Evolutionary conservation across 2,329 filamentous ascomycete genomes (phyloP), one percentile per base, ranked within the genome.

Genomic region (Fusarium nodosum): DNA sequence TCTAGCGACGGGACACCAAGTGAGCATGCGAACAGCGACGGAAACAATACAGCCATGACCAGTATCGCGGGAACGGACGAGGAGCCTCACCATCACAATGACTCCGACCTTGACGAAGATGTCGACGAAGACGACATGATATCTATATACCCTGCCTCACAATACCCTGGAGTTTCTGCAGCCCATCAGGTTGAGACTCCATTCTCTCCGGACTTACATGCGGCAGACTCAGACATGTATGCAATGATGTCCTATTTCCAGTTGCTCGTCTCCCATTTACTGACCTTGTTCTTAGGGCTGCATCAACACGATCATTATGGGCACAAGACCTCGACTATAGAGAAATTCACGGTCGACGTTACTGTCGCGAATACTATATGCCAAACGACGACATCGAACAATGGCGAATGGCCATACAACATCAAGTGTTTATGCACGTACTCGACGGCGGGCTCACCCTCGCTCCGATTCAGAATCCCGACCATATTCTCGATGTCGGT

Each of bases 371-470:
- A 34, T 91, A 90, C 73, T 88, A 83, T 75, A 89, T 91, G 84
- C 89, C 89, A 16, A 90, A 90, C 75, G 89, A 91, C 72, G 86
- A 90, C 46, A 79, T 83, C 46, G 89, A 91, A 74, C 88, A 90
- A 76, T 87, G 87, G 46, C 86, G 89, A 42, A 77, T 90, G 52
- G 85, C 86, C 60, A 81, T 91, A 54, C 80, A 87, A 39, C 88
- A 91, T 68, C 88, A 90, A 74, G 85, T 90, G 47, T 90, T 88
- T 72, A 78, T 89, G 8, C 84, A 85, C 56, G 78, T 83, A 18
- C 81, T 86, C 51, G 79, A 82, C 34, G 81, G 80, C 62, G 79
- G 83, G 60, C 74, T 83, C 34, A 84, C 80, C 24, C 79, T 80
- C n/a, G 81, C 81, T 9, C 79, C 81, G 5, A 74, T 86, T 7